phyloP scores from a whole-genome alignment of 2,329 filamentous ascomycete species.

The Mycogone perniciosa region DNA sequence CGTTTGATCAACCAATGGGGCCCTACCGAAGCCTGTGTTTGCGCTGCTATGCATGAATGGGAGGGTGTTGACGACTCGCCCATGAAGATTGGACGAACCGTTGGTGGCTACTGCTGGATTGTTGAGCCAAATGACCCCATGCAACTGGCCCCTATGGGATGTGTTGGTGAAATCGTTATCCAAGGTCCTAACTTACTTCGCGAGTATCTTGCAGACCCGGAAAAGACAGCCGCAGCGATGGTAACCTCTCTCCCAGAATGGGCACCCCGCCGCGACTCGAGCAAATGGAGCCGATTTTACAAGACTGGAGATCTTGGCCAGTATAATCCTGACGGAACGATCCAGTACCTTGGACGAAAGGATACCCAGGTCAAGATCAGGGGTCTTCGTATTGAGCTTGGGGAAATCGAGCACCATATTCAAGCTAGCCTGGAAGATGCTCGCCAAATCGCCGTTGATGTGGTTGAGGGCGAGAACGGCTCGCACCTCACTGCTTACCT shows the following conservation, averaged over 20 bases:
- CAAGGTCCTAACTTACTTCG: constrained; percentile 4
- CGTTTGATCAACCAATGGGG: constrained; percentile 6
- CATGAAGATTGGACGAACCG: background rate
- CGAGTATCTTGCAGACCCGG: constrained; percentile 8
- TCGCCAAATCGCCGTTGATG: constrained; percentile 5
- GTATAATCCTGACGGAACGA: background rate
- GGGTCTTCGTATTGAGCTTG: constrained; percentile 3
- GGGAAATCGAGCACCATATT: constrained; percentile 12
- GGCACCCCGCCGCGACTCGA: background rate
- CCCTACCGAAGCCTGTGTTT: constrained; percentile 8
- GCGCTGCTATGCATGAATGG: background rate
- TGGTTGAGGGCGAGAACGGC: background rate
- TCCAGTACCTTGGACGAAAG: constrained; percentile 1
- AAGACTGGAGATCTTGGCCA: constrained; percentile 6
- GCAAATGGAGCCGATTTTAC: constrained; percentile 6
- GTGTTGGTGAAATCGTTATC: constrained; percentile 1
- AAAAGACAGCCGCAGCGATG: background rate
- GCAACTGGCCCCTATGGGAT: background rate
- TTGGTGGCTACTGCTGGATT: constrained; percentile 6
- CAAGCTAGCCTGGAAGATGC: background rate
- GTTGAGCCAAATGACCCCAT: constrained; percentile 4
- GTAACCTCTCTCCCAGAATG: background rate
- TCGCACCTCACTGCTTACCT: constrained; percentile 4
- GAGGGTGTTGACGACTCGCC: background rate
- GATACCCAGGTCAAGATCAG: constrained; percentile 8